Evolutionary conservation across 2,329 filamentous ascomycete genomes (phyloP), one percentile per base, ranked within the genome.

Genomic region (Conoideocrella luteorostrata): DNA sequence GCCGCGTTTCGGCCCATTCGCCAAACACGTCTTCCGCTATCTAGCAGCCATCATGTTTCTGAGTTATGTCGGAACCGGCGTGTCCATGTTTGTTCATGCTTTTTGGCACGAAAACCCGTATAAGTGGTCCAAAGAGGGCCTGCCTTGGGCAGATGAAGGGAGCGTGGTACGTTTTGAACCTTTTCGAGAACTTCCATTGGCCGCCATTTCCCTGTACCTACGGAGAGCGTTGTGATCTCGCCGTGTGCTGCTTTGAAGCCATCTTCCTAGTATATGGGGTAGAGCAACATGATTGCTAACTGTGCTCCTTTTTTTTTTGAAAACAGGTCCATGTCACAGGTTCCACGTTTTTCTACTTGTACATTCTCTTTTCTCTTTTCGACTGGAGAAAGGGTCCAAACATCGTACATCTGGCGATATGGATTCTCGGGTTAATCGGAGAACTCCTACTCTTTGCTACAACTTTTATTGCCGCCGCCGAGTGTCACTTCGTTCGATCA

Each of bases 331-430:
- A 94, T 64, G 72, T 94, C 50, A 78, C 88, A 45, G 88, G 84
- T 43, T 84, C 87, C 35, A 85, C 89, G 52, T 95, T 95, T 71
- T 80, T 93, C 50, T 93, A 94, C 68, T 76, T 86, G 39, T 82
- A 95, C 53, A 77, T 95, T 52, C 75, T 94, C 52, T 84, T 96
- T 57, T 89, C 89, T 23, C 77, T 97, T 45, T 74, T 95, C 56
- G 90, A 96, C 63, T 86, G 85, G 58, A 81, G 79, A 49, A 82
- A 88, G 26, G 86, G 86, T 11, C 93, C 93, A 1, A 90, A 84
- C 39, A 70, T 82, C 37, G 82, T 87, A 42, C 89, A 96, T 64
- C 77, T 91, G 44, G 66, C 84, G 37, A 82, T 88, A 54, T 98
- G 93, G 93, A 61, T 74, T 33, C 65, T 88, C 34, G 83, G 83